Evolutionary conservation across 1,284 basidiomycete genomes (phyloP).

Genomic region (Fomitopsis palustris): DNA sequence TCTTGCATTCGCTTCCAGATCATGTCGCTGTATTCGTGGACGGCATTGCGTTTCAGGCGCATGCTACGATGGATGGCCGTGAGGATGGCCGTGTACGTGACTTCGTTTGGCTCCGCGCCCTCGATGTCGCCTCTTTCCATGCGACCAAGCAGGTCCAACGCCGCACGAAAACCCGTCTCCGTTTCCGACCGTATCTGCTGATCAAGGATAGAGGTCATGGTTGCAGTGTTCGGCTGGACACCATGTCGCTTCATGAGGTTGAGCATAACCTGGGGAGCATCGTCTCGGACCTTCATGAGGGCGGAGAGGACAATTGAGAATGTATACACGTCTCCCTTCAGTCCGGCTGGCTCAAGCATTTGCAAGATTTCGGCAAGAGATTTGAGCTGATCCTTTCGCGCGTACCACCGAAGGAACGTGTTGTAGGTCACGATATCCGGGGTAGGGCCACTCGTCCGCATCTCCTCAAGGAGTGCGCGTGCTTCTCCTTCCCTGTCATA

Average conservation of each 20-base stretch:
- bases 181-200: conserved; percentile 58
- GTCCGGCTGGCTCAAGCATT: conserved; percentile 45
- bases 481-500: conserved; percentile 41
- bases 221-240: conserved; percentile 68
- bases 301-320: conserved; percentile 80
- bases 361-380: conserved; percentile 53
- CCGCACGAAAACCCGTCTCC: conserved; percentile 52
- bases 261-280: conserved; percentile 62
- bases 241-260: conserved; percentile 71
- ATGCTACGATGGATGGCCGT: conserved; percentile 52
- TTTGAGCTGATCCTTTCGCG: conserved; percentile 56
- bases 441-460: conserved; percentile 48
- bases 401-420: conserved; percentile 67
- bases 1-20: conserved; percentile 60
- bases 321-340: conserved; percentile 74
- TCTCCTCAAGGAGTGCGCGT: conserved; percentile 41
- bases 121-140: conserved; percentile 63
- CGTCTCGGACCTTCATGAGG: conserved; percentile 59
- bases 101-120: conserved; percentile 56
- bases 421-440: conserved; percentile 79
- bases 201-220: conserved; percentile 73
- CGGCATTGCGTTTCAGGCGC: conserved; percentile 41
- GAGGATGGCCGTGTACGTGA: conserved; percentile 73
- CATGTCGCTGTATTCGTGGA: conserved; percentile 42
- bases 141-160: conserved; percentile 59